A percentile compares a stretch with the other conserved stretches of the same genome.
These are phyloP conservation scores for Warburgia ugandensis DNA, from an alignment of 164 flowering plant species.

Conservation along the genomic window DNA sequence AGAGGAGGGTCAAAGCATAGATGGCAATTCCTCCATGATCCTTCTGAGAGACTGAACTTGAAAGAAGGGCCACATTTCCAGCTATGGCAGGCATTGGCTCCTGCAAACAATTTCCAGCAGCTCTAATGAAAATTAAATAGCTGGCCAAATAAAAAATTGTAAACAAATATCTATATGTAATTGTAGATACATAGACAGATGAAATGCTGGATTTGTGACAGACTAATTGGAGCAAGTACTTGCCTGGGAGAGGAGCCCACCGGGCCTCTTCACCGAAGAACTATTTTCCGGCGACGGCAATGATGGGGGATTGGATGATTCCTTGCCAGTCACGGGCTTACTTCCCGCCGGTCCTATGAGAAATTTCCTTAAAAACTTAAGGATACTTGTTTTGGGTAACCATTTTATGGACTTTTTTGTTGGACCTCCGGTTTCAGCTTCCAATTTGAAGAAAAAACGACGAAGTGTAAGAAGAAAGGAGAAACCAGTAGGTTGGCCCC, in stretches of 20 bases:
- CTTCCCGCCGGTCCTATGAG: not conserved
- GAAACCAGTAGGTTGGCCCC: constrained; percentile 2
- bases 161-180: not conserved
- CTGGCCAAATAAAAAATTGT: not conserved
- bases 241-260: not conserved
- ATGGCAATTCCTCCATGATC: constrained; percentile 4
- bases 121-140: not conserved
- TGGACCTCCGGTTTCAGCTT: constrained; percentile 7
- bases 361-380: constrained; percentile 8
- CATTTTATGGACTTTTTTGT: too few relatives aligned
- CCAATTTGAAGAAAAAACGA: constrained; percentile 11
- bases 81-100: not conserved
- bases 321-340: constrained; percentile 1
- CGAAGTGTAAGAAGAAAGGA: constrained; percentile 17
- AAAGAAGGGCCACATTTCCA: constrained; percentile 8
- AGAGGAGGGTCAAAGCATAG: constrained; percentile 2
- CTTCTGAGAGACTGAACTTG: constrained; percentile 7
- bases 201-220: not conserved
- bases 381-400: constrained; percentile 15
- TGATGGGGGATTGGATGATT: not conserved
- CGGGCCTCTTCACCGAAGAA: not conserved
- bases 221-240: not conserved
- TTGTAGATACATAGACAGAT: not conserved
- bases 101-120: not conserved
- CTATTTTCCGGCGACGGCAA: constrained; percentile 2